A percentile compares a stretch with the other conserved stretches of the same genome.
These are phyloP conservation scores for Candida awuae DNA, from an alignment of 805 yeast genomes.

Conservation along the genomic window DNA sequence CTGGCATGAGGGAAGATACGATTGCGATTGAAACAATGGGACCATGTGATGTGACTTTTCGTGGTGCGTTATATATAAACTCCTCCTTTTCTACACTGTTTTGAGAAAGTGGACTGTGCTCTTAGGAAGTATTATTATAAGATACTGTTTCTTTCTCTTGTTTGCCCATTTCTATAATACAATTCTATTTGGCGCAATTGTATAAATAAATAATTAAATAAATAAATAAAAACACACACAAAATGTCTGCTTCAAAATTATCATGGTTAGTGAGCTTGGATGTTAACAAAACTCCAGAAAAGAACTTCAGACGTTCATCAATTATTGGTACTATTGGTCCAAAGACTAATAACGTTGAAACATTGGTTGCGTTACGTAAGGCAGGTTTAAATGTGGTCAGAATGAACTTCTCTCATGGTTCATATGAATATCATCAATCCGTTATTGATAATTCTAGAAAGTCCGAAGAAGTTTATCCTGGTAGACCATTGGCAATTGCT, in stretches of 20 bases:
- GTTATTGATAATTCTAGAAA: conserved; percentile 95
- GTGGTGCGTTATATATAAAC: no score
- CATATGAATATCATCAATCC: conserved; percentile 94
- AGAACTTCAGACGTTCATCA: conserved; percentile 83
- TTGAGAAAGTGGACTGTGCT: no score
- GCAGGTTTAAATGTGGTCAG: conserved; percentile 97
- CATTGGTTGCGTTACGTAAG: conserved; percentile 78
- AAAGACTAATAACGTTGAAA: conserved; percentile 86
- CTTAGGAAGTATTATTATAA: no score
- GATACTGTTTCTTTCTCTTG: no score
- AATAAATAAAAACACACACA: no score
- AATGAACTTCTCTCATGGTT: conserved; percentile 98
- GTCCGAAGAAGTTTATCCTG: conserved; percentile 82
- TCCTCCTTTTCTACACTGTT: no score
- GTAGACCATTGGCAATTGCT: conserved; percentile 97
- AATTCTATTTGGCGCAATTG: no score
- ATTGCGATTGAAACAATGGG: no score
- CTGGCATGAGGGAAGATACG: no score
- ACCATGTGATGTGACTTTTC: no score
- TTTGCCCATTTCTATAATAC: background rate
- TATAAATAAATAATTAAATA: background rate
- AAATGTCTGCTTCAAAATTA: conserved; percentile 39
- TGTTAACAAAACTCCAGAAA: conserved; percentile 64
- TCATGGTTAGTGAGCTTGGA: conserved; percentile 81
- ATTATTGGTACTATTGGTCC: conserved; percentile 99